These are phyloP conservation scores for Pleurostoma richardsiae DNA, from an alignment of 2,329 filamentous ascomycete species.

Conservation along the genomic window DNA sequence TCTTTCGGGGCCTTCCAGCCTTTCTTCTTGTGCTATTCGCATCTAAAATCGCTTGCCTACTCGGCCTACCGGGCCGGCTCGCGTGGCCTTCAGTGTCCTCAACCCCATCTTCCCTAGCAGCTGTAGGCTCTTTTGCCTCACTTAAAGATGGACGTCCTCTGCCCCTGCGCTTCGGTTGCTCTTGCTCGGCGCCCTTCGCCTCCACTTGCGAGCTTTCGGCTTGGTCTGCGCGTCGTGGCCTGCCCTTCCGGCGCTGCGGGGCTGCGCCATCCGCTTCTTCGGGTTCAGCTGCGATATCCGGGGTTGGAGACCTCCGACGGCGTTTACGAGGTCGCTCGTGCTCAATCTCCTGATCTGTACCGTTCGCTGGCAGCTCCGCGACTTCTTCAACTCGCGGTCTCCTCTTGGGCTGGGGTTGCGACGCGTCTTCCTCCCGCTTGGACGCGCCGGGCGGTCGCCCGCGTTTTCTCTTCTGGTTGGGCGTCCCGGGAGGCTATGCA, in stretches of 20 bases:
- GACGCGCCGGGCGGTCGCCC: slow-evolving; percentile 21
- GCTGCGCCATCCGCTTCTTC: not conserved
- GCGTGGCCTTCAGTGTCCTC: too few species aligned
- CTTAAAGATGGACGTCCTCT: slow-evolving; percentile 6
- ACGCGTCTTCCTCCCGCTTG: slow-evolving; percentile 13
- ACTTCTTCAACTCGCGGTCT: not conserved
- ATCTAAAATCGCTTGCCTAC: too few species aligned
- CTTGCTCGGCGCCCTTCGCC: not conserved
- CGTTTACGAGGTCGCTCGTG: slow-evolving; percentile 10
- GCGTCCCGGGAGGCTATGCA: slow-evolving; percentile 14
- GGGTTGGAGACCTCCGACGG: slow-evolving; percentile 4
- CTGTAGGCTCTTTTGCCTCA: too few species aligned
- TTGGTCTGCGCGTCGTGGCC: not conserved
- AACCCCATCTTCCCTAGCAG: too few species aligned
- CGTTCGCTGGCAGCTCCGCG: not conserved
- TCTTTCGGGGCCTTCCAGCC: too few species aligned
- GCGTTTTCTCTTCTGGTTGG: slow-evolving; percentile 28
- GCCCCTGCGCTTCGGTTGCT: slow-evolving; percentile 5
- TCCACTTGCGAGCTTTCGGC: too few species aligned
- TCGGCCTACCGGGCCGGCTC: too few species aligned
- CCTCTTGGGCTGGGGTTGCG: slow-evolving; percentile 5
- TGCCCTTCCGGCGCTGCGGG: slow-evolving; percentile 2
- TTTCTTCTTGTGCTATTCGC: too few species aligned
- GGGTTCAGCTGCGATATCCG: not conserved
- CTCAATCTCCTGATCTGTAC: slow-evolving; percentile 4